phyloP scores from a whole-genome alignment of 225 moss, liverwort and hornwort species.

The Physcomitrium patens region DNA sequence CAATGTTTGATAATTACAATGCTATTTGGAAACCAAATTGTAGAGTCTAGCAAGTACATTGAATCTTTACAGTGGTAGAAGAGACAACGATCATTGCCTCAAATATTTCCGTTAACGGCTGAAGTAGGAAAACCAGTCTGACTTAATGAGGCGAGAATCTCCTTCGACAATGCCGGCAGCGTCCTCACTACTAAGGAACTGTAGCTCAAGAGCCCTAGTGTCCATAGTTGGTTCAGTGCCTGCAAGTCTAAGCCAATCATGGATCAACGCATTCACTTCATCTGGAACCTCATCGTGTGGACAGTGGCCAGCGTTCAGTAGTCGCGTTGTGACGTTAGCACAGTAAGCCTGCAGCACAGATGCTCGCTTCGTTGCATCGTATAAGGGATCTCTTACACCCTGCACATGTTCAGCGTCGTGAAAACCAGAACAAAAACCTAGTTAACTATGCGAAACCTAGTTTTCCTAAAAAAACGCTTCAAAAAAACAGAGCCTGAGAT shows the following conservation, averaged over 20 bases:
- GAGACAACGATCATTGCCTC: constrained; percentile 9
- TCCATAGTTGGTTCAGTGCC: constrained; percentile 35
- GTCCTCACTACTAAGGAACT: constrained; percentile 42
- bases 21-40: constrained; percentile 25
- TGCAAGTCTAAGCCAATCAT: constrained; percentile 52
- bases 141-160: constrained; percentile 36
- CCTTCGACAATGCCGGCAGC: constrained; percentile 36
- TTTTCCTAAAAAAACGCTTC: constrained; percentile 1
- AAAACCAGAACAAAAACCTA: neutral
- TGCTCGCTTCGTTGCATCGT: constrained; percentile 83
- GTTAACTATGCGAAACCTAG: constrained; percentile 4
- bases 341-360: constrained; percentile 72
- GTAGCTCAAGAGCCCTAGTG: constrained; percentile 33
- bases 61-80: constrained; percentile 17
- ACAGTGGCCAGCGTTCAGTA: constrained; percentile 95
- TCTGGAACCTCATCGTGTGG: constrained; percentile 98
- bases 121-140: constrained; percentile 68
- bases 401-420: constrained; percentile 37
- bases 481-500: constrained; percentile 5
- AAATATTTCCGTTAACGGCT: constrained; percentile 44
- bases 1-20: constrained; percentile 38
- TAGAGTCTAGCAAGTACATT: constrained; percentile 18
- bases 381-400: constrained; percentile 93
- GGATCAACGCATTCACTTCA: constrained; percentile 76
- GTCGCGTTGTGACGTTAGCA: constrained; percentile 72